Conservation (phyloP, 106 monocot genomes). For the Platanthera zijinensis region DNA sequence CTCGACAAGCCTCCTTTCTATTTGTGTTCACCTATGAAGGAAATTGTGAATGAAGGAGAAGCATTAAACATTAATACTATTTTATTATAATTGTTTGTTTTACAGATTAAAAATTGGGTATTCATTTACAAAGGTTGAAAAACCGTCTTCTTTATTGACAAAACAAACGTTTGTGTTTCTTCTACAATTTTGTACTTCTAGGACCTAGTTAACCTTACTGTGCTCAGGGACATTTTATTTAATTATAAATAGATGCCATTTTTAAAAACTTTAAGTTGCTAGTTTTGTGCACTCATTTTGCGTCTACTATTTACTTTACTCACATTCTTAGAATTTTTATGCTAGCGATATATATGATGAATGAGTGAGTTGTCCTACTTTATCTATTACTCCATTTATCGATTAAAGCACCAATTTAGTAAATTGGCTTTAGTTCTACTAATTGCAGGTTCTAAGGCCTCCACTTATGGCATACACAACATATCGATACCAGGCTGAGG, state of each 20-base stretch:
- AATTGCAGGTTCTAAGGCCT: neutral
- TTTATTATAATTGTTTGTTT: too few relatives aligned
- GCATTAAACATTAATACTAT: too few relatives aligned
- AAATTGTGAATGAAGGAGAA: too few relatives aligned
- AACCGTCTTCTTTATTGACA: neutral
- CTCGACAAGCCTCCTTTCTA: too few relatives aligned
- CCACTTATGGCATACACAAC: conserved; percentile 1
- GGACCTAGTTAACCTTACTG: too few relatives aligned
- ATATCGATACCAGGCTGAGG: conserved; percentile 13
- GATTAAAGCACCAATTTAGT: neutral
- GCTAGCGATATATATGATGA: neutral
- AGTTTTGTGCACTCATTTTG: neutral
- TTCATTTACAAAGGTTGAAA: neutral
- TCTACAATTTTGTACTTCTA: neutral
- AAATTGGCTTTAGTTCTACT: neutral
- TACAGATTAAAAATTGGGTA: neutral
- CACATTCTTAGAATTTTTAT: neutral
- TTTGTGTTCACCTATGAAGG: too few relatives aligned
- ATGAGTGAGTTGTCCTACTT: neutral
- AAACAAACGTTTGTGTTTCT: neutral
- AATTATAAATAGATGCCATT: neutral
- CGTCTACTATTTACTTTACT: neutral
- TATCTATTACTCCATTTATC: neutral
- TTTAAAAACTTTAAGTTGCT: neutral
- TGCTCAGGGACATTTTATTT: neutral